A percentile compares a stretch with the other conserved stretches of the same genome.
Evolutionary conservation across 305 asterid genomes (phyloP).

Genomic region (Fraxinus greggii): DNA sequence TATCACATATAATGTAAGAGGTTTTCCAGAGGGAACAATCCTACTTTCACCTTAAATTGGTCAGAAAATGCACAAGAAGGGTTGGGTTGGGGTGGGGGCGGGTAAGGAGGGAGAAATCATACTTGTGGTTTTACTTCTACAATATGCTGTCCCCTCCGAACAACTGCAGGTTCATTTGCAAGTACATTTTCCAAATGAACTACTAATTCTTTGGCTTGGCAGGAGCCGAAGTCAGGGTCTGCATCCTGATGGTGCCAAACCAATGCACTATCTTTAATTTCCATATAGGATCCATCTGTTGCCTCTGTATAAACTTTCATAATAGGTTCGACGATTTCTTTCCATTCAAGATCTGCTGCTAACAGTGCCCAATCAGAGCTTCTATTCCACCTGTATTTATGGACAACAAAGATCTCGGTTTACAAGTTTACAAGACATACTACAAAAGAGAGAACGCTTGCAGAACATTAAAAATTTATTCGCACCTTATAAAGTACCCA

Average conservation of each 20-base stretch:
- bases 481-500: slow-evolving; percentile 21
- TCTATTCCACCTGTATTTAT: background rate
- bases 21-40: background rate
- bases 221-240: background rate
- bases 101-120: background rate
- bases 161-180: background rate
- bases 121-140: background rate
- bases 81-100: background rate
- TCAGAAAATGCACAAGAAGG: background rate
- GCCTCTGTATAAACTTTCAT: background rate
- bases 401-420: background rate
- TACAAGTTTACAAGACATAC: background rate
- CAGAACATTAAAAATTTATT: background rate
- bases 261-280: background rate
- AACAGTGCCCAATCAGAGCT: background rate
- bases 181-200: background rate
- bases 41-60: background rate
- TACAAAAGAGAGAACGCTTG: background rate
- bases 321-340: background rate
- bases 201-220: background rate
- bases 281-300: background rate
- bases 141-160: background rate
- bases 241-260: background rate
- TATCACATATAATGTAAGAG: background rate
- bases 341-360: background rate